Evolutionary conservation across 2,329 filamentous ascomycete genomes (phyloP).

Genomic region (Xylariomycetidae sp.): DNA sequence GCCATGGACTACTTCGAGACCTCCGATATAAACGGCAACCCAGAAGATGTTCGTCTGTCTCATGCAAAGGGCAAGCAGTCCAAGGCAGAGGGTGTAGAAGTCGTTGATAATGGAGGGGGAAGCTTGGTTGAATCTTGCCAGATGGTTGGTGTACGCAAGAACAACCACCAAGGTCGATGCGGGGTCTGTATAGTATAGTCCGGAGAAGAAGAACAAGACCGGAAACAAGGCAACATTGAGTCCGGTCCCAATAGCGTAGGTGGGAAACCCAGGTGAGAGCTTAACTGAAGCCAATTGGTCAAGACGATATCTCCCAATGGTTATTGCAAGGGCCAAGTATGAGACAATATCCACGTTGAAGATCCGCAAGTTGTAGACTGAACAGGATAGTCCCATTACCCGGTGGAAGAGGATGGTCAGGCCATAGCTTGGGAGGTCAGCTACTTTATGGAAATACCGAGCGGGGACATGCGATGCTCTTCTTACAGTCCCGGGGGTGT

Average conservation of each 20-base stretch:
- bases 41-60: conserved; percentile 97
- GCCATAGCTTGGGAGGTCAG: conserved; percentile 22
- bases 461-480: conserved; percentile 19
- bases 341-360: conserved; percentile 42
- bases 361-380: conserved; percentile 37
- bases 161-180: conserved; percentile 73
- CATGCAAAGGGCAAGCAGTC: conserved; percentile 65
- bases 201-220: conserved; percentile 91
- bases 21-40: conserved; percentile 74
- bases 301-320: no score
- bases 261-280: no score
- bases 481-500: conserved; percentile 83
- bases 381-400: conserved; percentile 29
- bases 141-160: conserved; percentile 55
- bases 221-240: conserved; percentile 83
- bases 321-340: conserved; percentile 36
- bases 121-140: conserved; percentile 35
- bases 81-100: conserved; percentile 45
- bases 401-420: conserved; percentile 36
- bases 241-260: conserved; percentile 53
- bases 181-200: conserved; percentile 90
- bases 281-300: no score
- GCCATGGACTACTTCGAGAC: conserved; percentile 47
- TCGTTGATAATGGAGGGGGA: conserved; percentile 32
- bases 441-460: no score